Evolutionary conservation across 345 rosid species (phyloP).

Genomic region (Bretschneidera sinensis): DNA sequence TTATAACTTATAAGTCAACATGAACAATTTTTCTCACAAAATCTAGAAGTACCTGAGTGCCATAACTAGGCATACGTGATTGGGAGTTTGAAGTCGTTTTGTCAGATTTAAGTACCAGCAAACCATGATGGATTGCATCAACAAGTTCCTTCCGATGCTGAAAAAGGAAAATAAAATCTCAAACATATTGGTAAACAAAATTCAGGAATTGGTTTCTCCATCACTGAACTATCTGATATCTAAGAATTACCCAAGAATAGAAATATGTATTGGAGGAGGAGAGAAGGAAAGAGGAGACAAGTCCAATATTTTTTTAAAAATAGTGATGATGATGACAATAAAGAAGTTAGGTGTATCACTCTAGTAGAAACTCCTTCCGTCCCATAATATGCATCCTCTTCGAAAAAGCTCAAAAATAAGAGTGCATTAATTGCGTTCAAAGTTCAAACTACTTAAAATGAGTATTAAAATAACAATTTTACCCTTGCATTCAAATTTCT

Average conservation of each 20-base stretch:
- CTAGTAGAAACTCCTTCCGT: too few species aligned
- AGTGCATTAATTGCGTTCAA: too few species aligned
- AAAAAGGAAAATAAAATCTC: conserved; percentile 17
- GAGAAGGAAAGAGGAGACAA: neutral
- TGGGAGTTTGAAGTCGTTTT: conserved; percentile 62
- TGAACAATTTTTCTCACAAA: neutral
- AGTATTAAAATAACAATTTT: too few species aligned
- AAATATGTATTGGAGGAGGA: neutral
- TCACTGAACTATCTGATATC: neutral
- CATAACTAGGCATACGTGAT: conserved; percentile 87
- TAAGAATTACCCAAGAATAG: neutral
- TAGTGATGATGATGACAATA: too few species aligned
- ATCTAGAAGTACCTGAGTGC: conserved; percentile 65
- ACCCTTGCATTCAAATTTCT: too few species aligned
- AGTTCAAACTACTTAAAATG: too few species aligned
- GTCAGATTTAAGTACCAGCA: conserved; percentile 64
- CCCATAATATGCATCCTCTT: too few species aligned
- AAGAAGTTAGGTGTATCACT: too few species aligned
- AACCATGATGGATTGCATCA: conserved; percentile 80
- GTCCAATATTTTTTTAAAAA: neutral
- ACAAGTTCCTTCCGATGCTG: conserved; percentile 92
- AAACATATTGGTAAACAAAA: neutral
- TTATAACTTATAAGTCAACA: neutral
- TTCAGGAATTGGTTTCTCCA: neutral
- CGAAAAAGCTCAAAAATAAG: too few species aligned